Evolutionary conservation across 2,329 filamentous ascomycete species (phyloP), one percentile per base, ranked within the genome.

Genomic region (Daldinia sp.): DNA sequence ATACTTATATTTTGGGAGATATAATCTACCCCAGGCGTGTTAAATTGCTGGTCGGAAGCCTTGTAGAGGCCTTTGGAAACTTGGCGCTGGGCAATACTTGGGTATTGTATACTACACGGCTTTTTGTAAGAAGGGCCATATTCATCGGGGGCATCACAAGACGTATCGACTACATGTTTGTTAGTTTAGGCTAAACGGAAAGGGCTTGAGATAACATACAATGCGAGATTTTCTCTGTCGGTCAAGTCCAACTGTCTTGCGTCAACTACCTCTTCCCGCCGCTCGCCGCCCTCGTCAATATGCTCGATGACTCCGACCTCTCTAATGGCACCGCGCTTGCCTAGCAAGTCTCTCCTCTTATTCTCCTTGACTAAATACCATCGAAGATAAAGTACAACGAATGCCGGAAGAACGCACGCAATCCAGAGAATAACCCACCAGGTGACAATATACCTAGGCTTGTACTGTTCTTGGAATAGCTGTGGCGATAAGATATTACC

Each of bases 351-450:
- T 2, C 78, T 73, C 27, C 76, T 75, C 58, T 71, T 75, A 50
- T 82, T 81, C 48, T 80, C 76, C 32, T 72, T 72, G 11, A 69
- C 73, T n/a, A 82, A 63, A 55, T 80, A 78, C 48, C 73, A 76
- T 5, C 79, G 61, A 29, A 81, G 70, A 15, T 75, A 75, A 3
- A 81, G 53, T 1, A 81, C 76, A n/a, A 80, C 72, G 11, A 78
- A 66, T 9, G 74, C 73, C 2, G 78, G 78, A 4, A 80, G 70
- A 11, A 80, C 73, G 48, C 74, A 77, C 15, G 76, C 77, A 8
- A 78, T 67, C 49, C 76, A 77, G 13, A 70, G 37, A n/a, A 71
- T 73, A 4, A 75, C 69, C 55, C 64, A 68, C 73, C 73, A 74
- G 1, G 72, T 72, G 7, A 74, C 70, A 27, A 73, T 70, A 29